Evolutionary conservation across 306 rosid genomes (phyloP).

Genomic region (Cercis canadensis): DNA sequence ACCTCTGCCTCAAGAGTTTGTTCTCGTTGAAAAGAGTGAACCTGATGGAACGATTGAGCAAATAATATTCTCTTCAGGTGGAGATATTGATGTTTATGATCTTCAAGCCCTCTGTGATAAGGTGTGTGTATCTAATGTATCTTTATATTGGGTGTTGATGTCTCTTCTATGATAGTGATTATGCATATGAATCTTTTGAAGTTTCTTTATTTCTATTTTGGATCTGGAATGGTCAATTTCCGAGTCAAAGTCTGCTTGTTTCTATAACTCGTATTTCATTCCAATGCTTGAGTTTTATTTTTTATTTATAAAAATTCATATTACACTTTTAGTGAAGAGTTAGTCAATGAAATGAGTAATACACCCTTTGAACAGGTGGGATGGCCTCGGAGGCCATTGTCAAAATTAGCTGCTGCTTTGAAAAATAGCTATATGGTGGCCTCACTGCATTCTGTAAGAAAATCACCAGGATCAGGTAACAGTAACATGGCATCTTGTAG

Average conservation of each 20-base stretch:
- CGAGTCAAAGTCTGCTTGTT: background rate
- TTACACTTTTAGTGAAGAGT: background rate
- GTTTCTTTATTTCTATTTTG: constrained; percentile 18
- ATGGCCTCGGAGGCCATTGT: constrained; percentile 91
- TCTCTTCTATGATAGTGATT: constrained; percentile 9
- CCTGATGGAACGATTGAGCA: constrained; percentile 84
- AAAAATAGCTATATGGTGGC: constrained; percentile 95
- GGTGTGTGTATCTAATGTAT: constrained; percentile 50
- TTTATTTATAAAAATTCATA: background rate
- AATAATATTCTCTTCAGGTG: constrained; percentile 89
- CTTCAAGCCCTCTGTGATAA: constrained; percentile 91
- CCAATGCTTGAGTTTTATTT: background rate
- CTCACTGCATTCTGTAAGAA: constrained; percentile 75
- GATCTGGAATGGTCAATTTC: constrained; percentile 17
- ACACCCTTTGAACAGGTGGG: constrained; percentile 68
- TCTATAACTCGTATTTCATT: background rate
- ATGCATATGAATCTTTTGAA: constrained; percentile 27
- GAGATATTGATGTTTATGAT: constrained; percentile 87
- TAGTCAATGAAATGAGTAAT: constrained; percentile 22
- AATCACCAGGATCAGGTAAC: constrained; percentile 82
- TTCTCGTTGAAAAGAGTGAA: constrained; percentile 80
- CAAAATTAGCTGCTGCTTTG: constrained; percentile 86
- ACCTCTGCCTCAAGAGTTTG: constrained; percentile 78
- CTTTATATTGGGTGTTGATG: constrained; percentile 32
- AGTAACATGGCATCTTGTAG: constrained; percentile 36